Base-by-base conservation (phyloP, 2,329 filamentous ascomycete genomes). In the Curvularia eragrostidis region DNA sequence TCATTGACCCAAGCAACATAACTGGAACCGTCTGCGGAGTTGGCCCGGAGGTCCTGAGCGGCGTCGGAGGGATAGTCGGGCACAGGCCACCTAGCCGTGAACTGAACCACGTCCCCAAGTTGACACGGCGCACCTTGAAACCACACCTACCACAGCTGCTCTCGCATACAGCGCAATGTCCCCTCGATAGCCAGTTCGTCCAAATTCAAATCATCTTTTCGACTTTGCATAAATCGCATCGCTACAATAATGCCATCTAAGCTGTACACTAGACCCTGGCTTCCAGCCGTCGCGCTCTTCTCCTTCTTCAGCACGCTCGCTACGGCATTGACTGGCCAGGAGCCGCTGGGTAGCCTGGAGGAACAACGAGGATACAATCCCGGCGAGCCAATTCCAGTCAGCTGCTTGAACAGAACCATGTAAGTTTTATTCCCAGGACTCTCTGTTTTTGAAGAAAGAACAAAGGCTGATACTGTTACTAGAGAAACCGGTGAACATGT, bases 401-500 rank as follows among this genome's bases (percentile, higher is more conserved):
- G 70, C 59, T 85, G 83, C 70, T 67, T 84, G 63, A 83, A 84
- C 62, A 68, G 82, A 56, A 82, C 80, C 19, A 79, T 82, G 82
- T 84, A 75, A 59, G 78, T 73, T 5, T 6, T 5, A 19, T 15
- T 7, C n/a, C 6, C 15, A 18, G 15, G 18, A 3, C 13, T 4
- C 13, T 15, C 3, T 5, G 3, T 15, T 34, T 1, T 9, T n/a
- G 19, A 9, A 9, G 36, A 24, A 50, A 50, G 18, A n/a, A 21
- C 43, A 34, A 28, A 38, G 21, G 34, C 65, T 68, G 48, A 67
- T 49, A 23, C 23, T 7, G n/a, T 23, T 19, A 3, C 43, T 73
- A 95, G 91, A 70, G 91, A 96, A 69, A 95, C 91, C 8, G 92
- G 92, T 75, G 92, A 96, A 78, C 92, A 96, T 77, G 80, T 82